phyloP scores from a whole-genome alignment of 1,284 basidiomycete genomes.

The Trichosporon sp. region DNA sequence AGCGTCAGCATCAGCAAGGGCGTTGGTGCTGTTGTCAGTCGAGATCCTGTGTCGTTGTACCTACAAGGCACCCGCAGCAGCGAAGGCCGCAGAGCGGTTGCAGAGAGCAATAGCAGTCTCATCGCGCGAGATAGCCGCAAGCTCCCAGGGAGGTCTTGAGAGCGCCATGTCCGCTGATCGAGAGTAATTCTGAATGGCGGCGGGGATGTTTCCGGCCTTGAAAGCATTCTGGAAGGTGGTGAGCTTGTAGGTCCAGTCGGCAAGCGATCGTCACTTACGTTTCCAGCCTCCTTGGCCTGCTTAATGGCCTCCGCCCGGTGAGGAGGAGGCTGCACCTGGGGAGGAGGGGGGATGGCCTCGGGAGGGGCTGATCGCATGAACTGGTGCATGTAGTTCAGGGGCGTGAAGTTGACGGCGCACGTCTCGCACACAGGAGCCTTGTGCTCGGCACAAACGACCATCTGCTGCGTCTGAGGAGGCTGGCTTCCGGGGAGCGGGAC shows the following conservation, averaged over 20 bases:
- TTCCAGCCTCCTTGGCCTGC: constrained; percentile 81
- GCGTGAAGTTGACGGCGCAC: constrained; percentile 64
- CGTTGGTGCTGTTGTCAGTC: constrained; percentile 55
- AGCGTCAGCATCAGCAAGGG: constrained; percentile 84
- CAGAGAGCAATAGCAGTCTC: constrained; percentile 83
- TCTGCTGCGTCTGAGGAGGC: constrained; percentile 27
- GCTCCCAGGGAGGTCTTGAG: constrained; percentile 85
- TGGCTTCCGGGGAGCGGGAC: constrained; percentile 27
- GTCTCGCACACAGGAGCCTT: constrained; percentile 62
- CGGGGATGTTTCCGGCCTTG: constrained; percentile 65
- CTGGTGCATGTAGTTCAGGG: constrained; percentile 63
- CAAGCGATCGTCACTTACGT: constrained; percentile 59
- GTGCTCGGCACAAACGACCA: constrained; percentile 58
- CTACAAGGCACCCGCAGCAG: constrained; percentile 61
- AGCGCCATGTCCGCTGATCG: constrained; percentile 74
- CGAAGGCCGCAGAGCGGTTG: constrained; percentile 83
- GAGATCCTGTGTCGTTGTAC: not conserved
- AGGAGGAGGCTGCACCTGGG: constrained; percentile 59
- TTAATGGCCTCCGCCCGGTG: constrained; percentile 67
- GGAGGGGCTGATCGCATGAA: constrained; percentile 62
- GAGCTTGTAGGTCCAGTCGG: too few relatives aligned
- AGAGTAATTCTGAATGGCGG: constrained; percentile 77
- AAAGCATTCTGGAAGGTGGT: constrained; percentile 73
- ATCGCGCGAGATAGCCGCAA: constrained; percentile 71
- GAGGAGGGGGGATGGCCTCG: constrained; percentile 69